Base-by-base conservation (phyloP, 2,329 filamentous ascomycete species). In the Talaromyces sp. region DNA sequence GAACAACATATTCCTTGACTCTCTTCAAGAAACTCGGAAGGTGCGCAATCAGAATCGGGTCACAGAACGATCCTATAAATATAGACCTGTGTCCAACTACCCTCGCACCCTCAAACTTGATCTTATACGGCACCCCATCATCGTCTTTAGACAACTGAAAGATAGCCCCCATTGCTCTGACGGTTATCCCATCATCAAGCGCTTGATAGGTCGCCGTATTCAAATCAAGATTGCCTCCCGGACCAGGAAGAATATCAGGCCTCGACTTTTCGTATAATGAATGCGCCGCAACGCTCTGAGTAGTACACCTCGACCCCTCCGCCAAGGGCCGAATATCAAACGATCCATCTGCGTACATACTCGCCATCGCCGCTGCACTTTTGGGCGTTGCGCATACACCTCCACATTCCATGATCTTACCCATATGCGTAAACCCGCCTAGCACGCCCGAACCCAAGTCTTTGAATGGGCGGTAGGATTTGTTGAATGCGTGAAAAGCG, bases 371-470 rank as follows among this genome's bases (percentile, higher is more conserved):
- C 3, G 77, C 78, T 2, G 72, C 71, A 0, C 77, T 77, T 63
- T 85, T 85, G 0, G 83, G 83, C 0, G 73, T 72, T 0, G 81
- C 78, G 67, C 82, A 85, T 2, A 75, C 67, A 1, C 69, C 79
- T 15, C 83, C 83, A 17, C 83, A 85, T 68, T 86, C 84, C 73
- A 85, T 77, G 5, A 85, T 82, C 72, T 86, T 85, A 10, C 83
- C 84, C 81, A 86, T 84, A 68, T 85, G 64, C 19, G 27, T 54
- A 45, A 65, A 65, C 11, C 54, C 63, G 10, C 59, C 31, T 19
- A 36, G 59, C 13, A 59, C 38, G 19, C 4, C 10, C 3, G n/a
- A 19, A 45, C 19, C 43, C 3, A 45, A 5, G n/a, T 22, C n/a
- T 22, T 45, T 11, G 10, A 45, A 22, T 3, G 43, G 43, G 43